phyloP scores from a whole-genome alignment of 192 early-diverging fungal genomes.

The Mortierella hygrophila region DNA sequence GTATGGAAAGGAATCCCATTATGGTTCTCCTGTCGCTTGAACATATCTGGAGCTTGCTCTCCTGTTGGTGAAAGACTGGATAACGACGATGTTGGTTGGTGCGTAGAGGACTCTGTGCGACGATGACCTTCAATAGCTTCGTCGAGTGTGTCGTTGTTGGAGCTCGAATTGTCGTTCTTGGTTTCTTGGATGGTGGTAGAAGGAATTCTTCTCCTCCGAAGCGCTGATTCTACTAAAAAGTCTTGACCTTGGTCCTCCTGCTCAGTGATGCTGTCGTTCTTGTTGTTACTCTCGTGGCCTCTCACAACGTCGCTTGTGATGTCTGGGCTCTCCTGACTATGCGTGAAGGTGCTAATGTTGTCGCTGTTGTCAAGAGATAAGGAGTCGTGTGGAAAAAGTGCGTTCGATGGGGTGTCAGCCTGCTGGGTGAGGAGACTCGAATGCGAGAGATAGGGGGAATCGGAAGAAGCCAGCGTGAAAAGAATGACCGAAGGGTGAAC shows the following conservation, averaged over 20 bases:
- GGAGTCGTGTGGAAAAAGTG: background rate
- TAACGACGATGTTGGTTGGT: background rate
- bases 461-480: constrained; percentile 1
- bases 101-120: background rate
- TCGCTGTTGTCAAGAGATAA: background rate
- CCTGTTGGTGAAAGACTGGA: constrained; percentile 1
- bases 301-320: background rate
- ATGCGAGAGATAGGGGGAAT: background rate
- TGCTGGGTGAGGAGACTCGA: background rate
- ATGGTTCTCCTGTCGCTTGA: constrained; percentile 13
- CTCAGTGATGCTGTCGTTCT: background rate
- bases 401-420: constrained; percentile 5
- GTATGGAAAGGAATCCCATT: constrained; percentile 17
- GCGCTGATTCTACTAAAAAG: background rate
- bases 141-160: background rate
- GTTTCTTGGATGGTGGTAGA: background rate
- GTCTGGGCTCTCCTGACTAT: background rate
- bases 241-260: background rate
- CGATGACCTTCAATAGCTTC: background rate
- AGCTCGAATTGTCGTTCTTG: background rate
- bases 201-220: background rate
- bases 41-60: constrained; percentile 15
- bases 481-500: background rate
- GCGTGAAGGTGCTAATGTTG: background rate
- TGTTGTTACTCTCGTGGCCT: background rate